Evolutionary conservation across 2,329 filamentous ascomycete genomes (phyloP).

Genomic region (Stagonosporopsis cucurbitacearum): DNA sequence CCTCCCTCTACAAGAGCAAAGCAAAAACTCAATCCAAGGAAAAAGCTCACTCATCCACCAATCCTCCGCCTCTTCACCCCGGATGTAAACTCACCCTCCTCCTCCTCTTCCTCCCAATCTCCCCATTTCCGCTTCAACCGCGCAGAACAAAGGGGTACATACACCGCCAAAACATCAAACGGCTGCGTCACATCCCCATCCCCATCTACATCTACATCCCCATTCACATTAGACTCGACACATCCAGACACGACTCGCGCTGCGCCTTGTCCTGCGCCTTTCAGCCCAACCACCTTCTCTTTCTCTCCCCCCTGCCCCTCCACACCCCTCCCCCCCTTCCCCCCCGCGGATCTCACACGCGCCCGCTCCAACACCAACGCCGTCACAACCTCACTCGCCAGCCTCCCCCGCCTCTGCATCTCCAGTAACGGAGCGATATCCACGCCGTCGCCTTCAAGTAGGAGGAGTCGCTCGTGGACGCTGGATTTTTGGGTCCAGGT

Average conservation of each 20-base stretch:
- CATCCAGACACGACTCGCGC: too few relatives aligned
- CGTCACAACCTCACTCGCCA: not conserved
- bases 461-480: constrained; percentile 5
- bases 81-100: not conserved
- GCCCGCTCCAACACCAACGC: not conserved
- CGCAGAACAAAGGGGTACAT: not conserved
- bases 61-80: not conserved
- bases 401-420: not conserved
- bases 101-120: too few relatives aligned
- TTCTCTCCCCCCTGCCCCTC: not conserved
- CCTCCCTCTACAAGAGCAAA: too few relatives aligned
- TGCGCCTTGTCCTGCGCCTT: too few relatives aligned
- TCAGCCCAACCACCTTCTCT: too few relatives aligned
- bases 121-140: constrained; percentile 2
- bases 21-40: too few relatives aligned
- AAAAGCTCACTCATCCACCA: not conserved
- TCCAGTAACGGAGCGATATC: not conserved
- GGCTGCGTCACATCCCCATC: not conserved
- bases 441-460: constrained; percentile 1
- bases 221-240: too few relatives aligned
- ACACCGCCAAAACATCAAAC: not conserved
- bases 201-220: too few relatives aligned
- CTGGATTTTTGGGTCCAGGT: constrained; percentile 17
- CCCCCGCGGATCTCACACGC: too few relatives aligned
- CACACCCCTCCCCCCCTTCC: not conserved